Conservation (phyloP, 768 basidiomycete genomes). For the Suillus bovinus region DNA sequence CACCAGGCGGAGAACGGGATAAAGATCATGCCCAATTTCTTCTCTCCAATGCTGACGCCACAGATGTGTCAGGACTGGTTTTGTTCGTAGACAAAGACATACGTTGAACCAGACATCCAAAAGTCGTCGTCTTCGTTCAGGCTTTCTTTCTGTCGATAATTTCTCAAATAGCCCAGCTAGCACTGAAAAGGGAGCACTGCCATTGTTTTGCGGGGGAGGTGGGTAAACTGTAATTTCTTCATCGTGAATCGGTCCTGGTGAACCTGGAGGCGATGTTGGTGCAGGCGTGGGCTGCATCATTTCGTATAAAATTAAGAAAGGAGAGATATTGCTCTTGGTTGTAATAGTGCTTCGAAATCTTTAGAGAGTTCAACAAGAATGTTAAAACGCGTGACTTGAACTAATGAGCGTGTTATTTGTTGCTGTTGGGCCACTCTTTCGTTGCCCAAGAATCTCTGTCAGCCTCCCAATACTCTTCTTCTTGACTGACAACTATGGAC, state of each 20-base stretch:
- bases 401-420: slow-evolving; percentile 20
- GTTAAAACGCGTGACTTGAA: slow-evolving; percentile 6
- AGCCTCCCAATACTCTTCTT: no score
- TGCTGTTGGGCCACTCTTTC: no score
- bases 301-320: slow-evolving; percentile 9
- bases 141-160: slow-evolving; percentile 70
- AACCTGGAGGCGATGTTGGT: slow-evolving; percentile 56
- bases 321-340: neutral
- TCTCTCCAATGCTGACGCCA: slow-evolving; percentile 74
- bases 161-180: slow-evolving; percentile 74
- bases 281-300: slow-evolving; percentile 68
- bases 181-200: slow-evolving; percentile 68
- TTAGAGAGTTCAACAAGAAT: neutral
- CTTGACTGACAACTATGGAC: slow-evolving; percentile 2
- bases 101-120: slow-evolving; percentile 83
- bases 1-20: slow-evolving; percentile 85
- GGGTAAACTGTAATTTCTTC: slow-evolving; percentile 43
- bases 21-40: slow-evolving; percentile 84
- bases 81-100: slow-evolving; percentile 29
- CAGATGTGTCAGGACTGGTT: slow-evolving; percentile 17
- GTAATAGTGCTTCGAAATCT: neutral
- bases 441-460: neutral
- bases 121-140: slow-evolving; percentile 68
- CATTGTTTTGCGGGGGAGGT: slow-evolving; percentile 62
- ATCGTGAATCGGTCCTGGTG: slow-evolving; percentile 33